These are phyloP conservation scores for Blepharisma stoltei DNA, from an alignment of 73 alveolate species.

Conservation along the genomic window DNA sequence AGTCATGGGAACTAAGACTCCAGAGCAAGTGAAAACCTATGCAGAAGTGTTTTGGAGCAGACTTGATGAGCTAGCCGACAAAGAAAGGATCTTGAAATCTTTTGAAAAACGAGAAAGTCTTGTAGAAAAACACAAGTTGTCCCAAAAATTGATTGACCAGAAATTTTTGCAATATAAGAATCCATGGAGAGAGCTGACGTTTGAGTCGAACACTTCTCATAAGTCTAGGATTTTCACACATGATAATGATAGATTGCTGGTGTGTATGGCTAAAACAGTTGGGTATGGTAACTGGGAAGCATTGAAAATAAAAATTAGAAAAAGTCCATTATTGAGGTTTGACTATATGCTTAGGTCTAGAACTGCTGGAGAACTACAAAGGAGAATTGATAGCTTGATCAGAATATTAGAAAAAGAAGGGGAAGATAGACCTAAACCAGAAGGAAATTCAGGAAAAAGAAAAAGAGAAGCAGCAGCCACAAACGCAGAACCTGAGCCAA, in stretches of 20 bases:
- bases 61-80: slow-evolving; percentile 83
- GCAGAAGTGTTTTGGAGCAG: slow-evolving; percentile 90
- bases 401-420: slow-evolving; percentile 88
- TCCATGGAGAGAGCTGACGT: slow-evolving; percentile 74
- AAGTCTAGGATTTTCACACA: slow-evolving; percentile 71
- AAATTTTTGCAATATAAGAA: slow-evolving; percentile 49
- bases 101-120: slow-evolving; percentile 89
- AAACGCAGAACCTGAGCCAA: no score
- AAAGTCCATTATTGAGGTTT: slow-evolving; percentile 83
- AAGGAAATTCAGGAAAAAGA: not conserved
- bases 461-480: slow-evolving; percentile 5
- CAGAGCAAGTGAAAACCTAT: slow-evolving; percentile 81
- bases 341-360: slow-evolving; percentile 92
- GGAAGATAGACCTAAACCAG: slow-evolving; percentile 15
- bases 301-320: slow-evolving; percentile 79
- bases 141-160: slow-evolving; percentile 45
- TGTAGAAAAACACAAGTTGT: slow-evolving; percentile 54
- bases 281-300: slow-evolving; percentile 98
- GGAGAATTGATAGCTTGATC: slow-evolving; percentile 90
- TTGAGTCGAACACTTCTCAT: slow-evolving; percentile 51
- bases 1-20: slow-evolving; percentile 74
- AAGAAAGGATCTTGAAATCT: slow-evolving; percentile 80
- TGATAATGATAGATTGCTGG: slow-evolving; percentile 75
- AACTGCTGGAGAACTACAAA: slow-evolving; percentile 89
- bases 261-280: slow-evolving; percentile 79